A percentile compares a stretch with the other conserved stretches of the same genome.
Evolutionary conservation across 148 eudicot species (phyloP).

Genomic region (Rhododendron molle): DNA sequence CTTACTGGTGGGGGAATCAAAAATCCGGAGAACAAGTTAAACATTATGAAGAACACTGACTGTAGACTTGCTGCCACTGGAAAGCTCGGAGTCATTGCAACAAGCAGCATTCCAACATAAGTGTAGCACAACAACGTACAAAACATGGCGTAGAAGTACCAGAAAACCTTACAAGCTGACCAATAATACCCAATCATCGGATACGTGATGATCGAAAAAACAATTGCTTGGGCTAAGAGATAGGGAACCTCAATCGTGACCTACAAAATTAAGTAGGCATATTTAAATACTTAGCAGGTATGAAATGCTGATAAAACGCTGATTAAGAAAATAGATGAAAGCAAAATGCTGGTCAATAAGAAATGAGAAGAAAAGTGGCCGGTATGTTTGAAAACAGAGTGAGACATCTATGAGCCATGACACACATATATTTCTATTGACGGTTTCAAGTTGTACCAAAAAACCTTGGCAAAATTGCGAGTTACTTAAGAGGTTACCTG

Average conservation of each 20-base stretch:
- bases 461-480: neutral
- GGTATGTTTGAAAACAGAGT: neutral
- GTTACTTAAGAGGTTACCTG: neutral
- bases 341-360: neutral
- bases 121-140: conserved; percentile 57
- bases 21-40: neutral
- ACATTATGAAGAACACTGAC: neutral
- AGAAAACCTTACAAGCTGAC: conserved; percentile 47
- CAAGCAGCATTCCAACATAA: conserved; percentile 23
- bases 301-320: neutral
- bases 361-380: neutral
- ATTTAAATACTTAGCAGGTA: neutral
- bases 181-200: neutral
- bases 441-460: neutral
- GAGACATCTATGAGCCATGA: neutral
- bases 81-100: neutral
- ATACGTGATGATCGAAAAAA: neutral
- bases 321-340: neutral
- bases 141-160: conserved; percentile 61
- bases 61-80: neutral
- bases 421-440: neutral
- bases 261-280: neutral
- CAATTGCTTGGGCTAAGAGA: neutral
- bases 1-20: neutral
- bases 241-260: neutral